Evolutionary conservation across 495 filamentous ascomycete species (phyloP).

Genomic region (Viridothelium virens): DNA sequence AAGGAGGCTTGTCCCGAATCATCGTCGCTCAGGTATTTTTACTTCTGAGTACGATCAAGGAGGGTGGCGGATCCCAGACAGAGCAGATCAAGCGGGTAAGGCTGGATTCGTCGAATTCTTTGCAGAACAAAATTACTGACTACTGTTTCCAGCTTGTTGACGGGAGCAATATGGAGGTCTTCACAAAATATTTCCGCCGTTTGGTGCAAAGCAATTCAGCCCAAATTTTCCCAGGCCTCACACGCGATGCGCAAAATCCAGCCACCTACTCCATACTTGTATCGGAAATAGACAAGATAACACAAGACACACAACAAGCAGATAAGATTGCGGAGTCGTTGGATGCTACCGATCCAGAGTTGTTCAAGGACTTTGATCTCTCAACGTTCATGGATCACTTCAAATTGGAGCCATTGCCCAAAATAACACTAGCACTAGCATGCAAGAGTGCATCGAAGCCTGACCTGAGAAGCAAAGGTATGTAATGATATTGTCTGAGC

Average conservation of each 20-base stretch:
- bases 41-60: conserved; percentile 84
- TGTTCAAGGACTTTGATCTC: conserved; percentile 90
- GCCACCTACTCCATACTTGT: conserved; percentile 74
- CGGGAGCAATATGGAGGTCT: conserved; percentile 96
- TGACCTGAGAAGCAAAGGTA: conserved; percentile 87
- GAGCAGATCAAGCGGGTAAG: conserved; percentile 86
- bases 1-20: conserved; percentile 60
- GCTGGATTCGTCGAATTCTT: conserved; percentile 15
- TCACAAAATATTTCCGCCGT: conserved; percentile 82
- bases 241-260: conserved; percentile 49
- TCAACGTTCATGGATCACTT: conserved; percentile 90
- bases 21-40: conserved; percentile 91
- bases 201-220: conserved; percentile 75
- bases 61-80: conserved; percentile 83
- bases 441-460: conserved; percentile 70
- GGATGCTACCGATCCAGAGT: conserved; percentile 74
- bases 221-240: conserved; percentile 72
- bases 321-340: conserved; percentile 88
- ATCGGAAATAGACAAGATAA: conserved; percentile 76
- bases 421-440: conserved; percentile 79
- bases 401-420: conserved; percentile 76
- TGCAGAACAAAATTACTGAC: conserved; percentile 6
- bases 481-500: conserved; percentile 22
- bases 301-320: conserved; percentile 69
- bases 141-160: conserved; percentile 60